phyloP scores from a whole-genome alignment of 139 green algal genomes.

The Chlorella sp. region DNA sequence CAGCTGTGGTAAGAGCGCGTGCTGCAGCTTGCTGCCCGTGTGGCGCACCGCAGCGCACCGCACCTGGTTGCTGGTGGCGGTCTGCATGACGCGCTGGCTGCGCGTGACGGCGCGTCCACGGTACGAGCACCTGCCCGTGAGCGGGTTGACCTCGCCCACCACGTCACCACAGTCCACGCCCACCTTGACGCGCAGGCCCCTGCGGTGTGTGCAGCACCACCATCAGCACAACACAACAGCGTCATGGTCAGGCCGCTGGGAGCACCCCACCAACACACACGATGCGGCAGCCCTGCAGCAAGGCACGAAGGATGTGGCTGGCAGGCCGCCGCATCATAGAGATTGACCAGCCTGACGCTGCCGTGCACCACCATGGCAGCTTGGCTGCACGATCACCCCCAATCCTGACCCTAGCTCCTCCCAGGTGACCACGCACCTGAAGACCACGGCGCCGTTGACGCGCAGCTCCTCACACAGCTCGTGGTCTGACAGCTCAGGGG shows the following conservation, averaged over 20 bases:
- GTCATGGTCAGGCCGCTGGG: too few species aligned
- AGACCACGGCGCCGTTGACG: slow-evolving; percentile 19
- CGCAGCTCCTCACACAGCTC: slow-evolving; percentile 26
- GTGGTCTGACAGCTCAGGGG: slow-evolving; percentile 19
- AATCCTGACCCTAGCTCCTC: too few species aligned
- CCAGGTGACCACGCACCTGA: slow-evolving; percentile 14
- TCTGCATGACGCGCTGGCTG: slow-evolving; percentile 6
- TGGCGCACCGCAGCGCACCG: too few species aligned
- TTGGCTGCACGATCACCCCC: too few species aligned
- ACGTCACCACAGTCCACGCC: slow-evolving; percentile 25
- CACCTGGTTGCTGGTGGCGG: slow-evolving; percentile 22
- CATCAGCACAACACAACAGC: background rate
- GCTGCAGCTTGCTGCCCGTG: too few species aligned
- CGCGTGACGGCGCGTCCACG: slow-evolving; percentile 26
- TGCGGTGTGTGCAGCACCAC: slow-evolving; percentile 1
- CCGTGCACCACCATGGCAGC: too few species aligned
- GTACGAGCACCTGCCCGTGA: slow-evolving; percentile 33
- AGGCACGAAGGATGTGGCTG: too few species aligned
- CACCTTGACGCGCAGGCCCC: slow-evolving; percentile 32
- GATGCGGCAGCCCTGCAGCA: too few species aligned
- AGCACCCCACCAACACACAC: too few species aligned
- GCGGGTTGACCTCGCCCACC: slow-evolving; percentile 26
- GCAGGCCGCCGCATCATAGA: too few species aligned
- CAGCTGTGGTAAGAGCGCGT: too few species aligned
- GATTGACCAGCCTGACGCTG: too few species aligned